Evolutionary conservation across 257 asterid species (phyloP).

Genomic region (Mitragyna speciosa): DNA sequence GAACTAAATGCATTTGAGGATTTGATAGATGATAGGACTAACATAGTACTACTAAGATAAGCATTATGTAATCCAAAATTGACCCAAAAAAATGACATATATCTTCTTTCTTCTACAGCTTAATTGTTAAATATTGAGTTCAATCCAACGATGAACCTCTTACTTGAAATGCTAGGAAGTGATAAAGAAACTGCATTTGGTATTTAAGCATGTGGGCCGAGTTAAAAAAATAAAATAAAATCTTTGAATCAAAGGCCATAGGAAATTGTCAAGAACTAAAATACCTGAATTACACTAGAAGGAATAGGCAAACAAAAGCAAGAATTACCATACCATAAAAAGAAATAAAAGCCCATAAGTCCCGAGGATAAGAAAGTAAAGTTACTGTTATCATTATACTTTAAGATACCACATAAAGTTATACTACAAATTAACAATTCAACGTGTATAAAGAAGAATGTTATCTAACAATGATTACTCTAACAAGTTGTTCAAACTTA

Average conservation of each 20-base stretch:
- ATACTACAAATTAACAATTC: background rate
- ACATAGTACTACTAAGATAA: no score
- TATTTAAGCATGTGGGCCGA: background rate
- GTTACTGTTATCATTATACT: background rate
- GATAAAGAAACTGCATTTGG: background rate
- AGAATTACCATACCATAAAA: background rate
- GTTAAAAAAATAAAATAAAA: background rate
- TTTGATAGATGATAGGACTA: background rate
- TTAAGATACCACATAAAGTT: background rate
- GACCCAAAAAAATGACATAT: no score
- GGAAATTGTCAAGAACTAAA: background rate
- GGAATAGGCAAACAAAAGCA: background rate
- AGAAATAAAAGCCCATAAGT: background rate
- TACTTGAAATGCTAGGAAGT: background rate
- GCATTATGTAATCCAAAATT: no score
- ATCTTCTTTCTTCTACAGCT: no score
- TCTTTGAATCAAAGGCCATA: background rate
- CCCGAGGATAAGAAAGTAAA: background rate
- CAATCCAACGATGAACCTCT: background rate
- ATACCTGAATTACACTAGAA: background rate
- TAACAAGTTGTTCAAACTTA: background rate
- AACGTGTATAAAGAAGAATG: background rate
- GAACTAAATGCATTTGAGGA: background rate
- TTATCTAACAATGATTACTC: background rate
- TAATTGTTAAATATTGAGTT: background rate